Conservation (phyloP, 805 yeast species). For the Saturnispora bothae region DNA sequence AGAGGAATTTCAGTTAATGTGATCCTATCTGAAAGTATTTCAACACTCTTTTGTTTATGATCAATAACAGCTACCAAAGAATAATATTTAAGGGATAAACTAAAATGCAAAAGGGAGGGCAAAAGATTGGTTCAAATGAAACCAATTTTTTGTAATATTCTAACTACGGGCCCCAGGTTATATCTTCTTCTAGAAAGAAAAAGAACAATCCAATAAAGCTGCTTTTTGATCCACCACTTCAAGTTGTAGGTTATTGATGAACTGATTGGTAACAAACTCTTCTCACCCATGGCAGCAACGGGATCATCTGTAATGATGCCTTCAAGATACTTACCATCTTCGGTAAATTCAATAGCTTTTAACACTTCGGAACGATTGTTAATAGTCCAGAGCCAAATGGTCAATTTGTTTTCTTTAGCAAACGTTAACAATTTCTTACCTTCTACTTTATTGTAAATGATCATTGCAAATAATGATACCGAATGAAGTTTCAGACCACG, state of each 20-base stretch:
- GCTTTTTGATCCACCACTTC: constrained; percentile 11
- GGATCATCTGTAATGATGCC: constrained; percentile 21
- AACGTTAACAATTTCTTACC: constrained; percentile 13
- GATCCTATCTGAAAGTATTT: no score
- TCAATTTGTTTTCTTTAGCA: constrained; percentile 14
- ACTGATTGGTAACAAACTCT: not conserved
- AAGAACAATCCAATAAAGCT: constrained; percentile 14
- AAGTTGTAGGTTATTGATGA: constrained; percentile 8
- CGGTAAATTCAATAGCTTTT: constrained; percentile 10
- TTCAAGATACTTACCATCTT: constrained; percentile 9
- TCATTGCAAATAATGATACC: constrained; percentile 18
- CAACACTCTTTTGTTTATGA: no score
- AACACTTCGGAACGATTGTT: constrained; percentile 20
- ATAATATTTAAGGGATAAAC: no score
- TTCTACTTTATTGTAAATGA: constrained; percentile 17
- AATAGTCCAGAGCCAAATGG: constrained; percentile 30
- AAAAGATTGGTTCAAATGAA: no score
- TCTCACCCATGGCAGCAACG: constrained; percentile 4
- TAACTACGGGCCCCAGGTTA: constrained; percentile 13
- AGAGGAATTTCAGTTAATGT: no score
- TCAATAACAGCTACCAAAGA: no score
- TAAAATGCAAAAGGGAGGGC: no score
- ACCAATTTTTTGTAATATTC: constrained; percentile 15
- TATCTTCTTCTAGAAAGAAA: constrained; percentile 16
- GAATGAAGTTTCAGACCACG: constrained; percentile 15